Base-by-base conservation (phyloP, 108 stramenopile genomes). In the Seminavis robusta region DNA sequence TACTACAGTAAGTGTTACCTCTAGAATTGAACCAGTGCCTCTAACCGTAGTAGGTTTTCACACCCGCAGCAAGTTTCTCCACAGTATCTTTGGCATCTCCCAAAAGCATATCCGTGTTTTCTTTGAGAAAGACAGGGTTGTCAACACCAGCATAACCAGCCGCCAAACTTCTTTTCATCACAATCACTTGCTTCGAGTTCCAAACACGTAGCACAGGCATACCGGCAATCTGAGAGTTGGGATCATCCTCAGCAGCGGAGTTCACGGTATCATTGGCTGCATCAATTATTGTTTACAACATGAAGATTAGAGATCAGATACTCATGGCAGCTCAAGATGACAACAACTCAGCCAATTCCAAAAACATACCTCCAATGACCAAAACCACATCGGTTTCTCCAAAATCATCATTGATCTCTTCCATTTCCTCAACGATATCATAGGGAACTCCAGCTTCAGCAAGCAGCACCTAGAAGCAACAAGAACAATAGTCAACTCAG, bases 401-500 rank as follows among this genome's bases (percentile, higher is more conserved):
- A 58, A 98, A 97, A 42, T 98, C 95, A 45, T 94, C 89, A 52
- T 98, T 97, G 78, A 97, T 96, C 49, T 97, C 95, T 67, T 98
- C 99, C 69, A 99, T 90, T 57, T 99, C 99, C 63, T 94, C 77
- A 7, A 99, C 99, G 58, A 98, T 93, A 63, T 98, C 98, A 73
- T 99, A 99, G 11, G 97, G 97, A 19, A 99, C 97, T 39, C 98
- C 98, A 23, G 99, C 99, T 79, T 99, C 99, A 19, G 99, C 99
- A 45, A 99, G 85, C 47, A 99, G 75, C 1, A 79, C 44, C 41
- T 64, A 9, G 0, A 6, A 21, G n/a, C 17, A 16, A 31, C 11
- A 17, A 7, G 43, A 29, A n/a, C 0, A 39, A 38, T 0, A 33
- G 27, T 24, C 11, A 29, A n/a, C 31, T 0, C 4, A 52, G 3